Conservation (phyloP, 2,329 filamentous ascomycete species). For the Ceratocystis harringtonii region DNA sequence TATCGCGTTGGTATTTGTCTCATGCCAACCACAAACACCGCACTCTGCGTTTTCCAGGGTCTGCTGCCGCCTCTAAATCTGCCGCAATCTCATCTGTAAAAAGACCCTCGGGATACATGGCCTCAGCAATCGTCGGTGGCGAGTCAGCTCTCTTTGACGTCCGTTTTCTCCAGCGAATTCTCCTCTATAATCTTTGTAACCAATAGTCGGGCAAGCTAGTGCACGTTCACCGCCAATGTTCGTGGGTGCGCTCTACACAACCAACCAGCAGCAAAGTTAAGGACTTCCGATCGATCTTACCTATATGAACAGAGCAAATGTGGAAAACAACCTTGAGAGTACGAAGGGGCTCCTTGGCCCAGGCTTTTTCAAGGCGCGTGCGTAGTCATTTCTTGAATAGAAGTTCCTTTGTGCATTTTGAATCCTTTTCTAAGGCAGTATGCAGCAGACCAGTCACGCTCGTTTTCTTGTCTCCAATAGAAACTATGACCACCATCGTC, state of each 20-base stretch:
- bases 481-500: background rate
- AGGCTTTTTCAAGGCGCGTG: background rate
- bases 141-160: conserved; percentile 22
- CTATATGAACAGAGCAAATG: conserved; percentile 29
- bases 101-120: conserved; percentile 29
- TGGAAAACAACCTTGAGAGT: background rate
- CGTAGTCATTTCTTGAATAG: too few relatives aligned
- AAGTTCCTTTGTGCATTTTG: too few relatives aligned
- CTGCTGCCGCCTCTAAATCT: conserved; percentile 20
- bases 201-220: conserved; percentile 40
- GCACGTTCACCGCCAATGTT: conserved; percentile 38
- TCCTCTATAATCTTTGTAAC: conserved; percentile 35
- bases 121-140: conserved; percentile 37
- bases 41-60: conserved; percentile 22
- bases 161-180: conserved; percentile 21
- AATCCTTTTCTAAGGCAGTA: too few relatives aligned
- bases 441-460: too few relatives aligned
- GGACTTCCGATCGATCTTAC: conserved; percentile 32
- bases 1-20: conserved; percentile 36
- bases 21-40: conserved; percentile 39
- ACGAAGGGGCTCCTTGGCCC: background rate
- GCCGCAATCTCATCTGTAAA: conserved; percentile 24
- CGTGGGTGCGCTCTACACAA: conserved; percentile 38
- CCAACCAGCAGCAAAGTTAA: conserved; percentile 42
- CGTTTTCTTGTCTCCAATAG: too few relatives aligned